Evolutionary conservation across 495 filamentous ascomycete genomes (phyloP).

Genomic region (Margaritispora aquatica): DNA sequence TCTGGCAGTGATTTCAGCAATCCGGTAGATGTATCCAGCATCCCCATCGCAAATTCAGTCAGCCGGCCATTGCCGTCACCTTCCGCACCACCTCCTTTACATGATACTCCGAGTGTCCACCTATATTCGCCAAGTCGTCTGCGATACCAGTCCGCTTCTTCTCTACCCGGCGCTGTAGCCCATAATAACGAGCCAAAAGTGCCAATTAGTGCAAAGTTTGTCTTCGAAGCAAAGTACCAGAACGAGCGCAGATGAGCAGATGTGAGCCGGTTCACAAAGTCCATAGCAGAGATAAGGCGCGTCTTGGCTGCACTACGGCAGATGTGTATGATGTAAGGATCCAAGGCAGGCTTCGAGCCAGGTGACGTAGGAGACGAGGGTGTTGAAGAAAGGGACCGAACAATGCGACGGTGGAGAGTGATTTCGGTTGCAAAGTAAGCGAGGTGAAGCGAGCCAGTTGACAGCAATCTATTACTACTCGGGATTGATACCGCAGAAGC

Average conservation of each 20-base stretch:
- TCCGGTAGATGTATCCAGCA: constrained; percentile 58
- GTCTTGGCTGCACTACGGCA: constrained; percentile 88
- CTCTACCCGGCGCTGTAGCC: constrained; percentile 75
- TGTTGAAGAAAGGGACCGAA: constrained; percentile 55
- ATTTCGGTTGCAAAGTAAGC: constrained; percentile 83
- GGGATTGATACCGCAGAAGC: constrained; percentile 20
- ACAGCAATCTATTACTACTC: constrained; percentile 41
- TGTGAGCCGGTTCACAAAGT: constrained; percentile 68
- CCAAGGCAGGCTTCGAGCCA: constrained; percentile 27
- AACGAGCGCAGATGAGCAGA: constrained; percentile 66
- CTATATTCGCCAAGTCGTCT: constrained; percentile 79
- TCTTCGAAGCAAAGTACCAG: constrained; percentile 78
- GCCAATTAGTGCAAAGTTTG: constrained; percentile 75
- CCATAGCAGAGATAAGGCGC: constrained; percentile 69
- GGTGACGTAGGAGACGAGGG: constrained; percentile 24
- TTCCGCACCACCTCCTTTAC: constrained; percentile 58
- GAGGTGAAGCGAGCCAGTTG: constrained; percentile 71
- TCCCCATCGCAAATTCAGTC: constrained; percentile 67
- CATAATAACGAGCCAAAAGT: constrained; percentile 78
- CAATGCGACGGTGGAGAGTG: constrained; percentile 75
- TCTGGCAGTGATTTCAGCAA: constrained; percentile 49
- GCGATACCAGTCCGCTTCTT: constrained; percentile 96
- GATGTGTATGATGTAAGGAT: constrained; percentile 82
- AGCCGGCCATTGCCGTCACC: constrained; percentile 39
- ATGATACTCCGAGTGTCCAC: constrained; percentile 86